These are phyloP conservation scores for Ballota nigra DNA, from an alignment of 257 asterid species.

Conservation along the genomic window DNA sequence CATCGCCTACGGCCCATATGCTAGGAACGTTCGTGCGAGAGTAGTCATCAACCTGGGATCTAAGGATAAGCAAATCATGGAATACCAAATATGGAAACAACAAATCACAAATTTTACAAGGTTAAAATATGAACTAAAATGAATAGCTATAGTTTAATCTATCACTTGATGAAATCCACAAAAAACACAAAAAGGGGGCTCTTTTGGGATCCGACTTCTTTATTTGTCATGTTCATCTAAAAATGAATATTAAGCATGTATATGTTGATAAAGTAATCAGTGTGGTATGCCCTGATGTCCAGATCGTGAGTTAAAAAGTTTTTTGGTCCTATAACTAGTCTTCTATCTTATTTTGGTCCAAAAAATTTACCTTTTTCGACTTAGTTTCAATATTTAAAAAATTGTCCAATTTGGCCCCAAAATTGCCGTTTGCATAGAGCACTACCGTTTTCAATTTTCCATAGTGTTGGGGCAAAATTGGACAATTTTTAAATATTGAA, in stretches of 20 bases:
- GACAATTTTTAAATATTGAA: too few relatives aligned
- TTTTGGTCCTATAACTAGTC: too few relatives aligned
- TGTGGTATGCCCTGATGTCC: not conserved
- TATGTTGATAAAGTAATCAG: not conserved
- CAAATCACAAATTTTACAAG: not conserved
- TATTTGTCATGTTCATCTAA: not conserved
- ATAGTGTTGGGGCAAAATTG: too few relatives aligned
- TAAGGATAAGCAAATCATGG: constrained; percentile 14
- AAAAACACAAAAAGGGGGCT: not conserved
- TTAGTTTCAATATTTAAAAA: too few relatives aligned
- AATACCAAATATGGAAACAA: constrained; percentile 7
- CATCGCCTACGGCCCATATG: constrained; percentile 98
- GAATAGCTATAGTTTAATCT: not conserved
- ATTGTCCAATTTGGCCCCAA: too few relatives aligned
- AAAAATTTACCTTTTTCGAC: too few relatives aligned
- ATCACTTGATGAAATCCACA: not conserved
- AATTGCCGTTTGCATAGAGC: too few relatives aligned
- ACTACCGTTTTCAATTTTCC: too few relatives aligned
- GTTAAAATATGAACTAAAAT: not conserved
- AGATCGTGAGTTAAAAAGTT: not conserved
- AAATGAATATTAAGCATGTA: not conserved
- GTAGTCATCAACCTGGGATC: constrained; percentile 65
- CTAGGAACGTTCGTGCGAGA: constrained; percentile 84
- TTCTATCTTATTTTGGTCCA: too few relatives aligned
- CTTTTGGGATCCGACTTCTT: not conserved